Evolutionary conservation across 2,329 filamentous ascomycete genomes (phyloP).

Genomic region (Stachybotrys chartarum): DNA sequence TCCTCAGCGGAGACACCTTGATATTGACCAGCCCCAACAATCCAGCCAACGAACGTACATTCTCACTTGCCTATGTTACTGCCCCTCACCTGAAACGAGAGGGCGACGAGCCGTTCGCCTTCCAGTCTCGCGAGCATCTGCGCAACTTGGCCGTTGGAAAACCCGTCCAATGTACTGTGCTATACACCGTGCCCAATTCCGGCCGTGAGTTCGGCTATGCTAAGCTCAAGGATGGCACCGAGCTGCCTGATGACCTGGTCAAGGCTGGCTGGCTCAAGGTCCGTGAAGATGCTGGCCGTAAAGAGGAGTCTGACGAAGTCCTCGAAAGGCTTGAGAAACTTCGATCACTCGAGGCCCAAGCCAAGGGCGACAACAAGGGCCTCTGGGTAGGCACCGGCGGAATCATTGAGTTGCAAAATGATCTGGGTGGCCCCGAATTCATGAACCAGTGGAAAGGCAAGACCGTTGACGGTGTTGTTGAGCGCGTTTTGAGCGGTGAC

Average conservation of each 20-base stretch:
- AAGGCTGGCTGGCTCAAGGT: conserved; percentile 90
- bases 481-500: conserved; percentile 87
- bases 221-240: conserved; percentile 65
- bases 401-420: conserved; percentile 71
- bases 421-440: conserved; percentile 73
- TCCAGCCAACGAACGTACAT: conserved; percentile 71
- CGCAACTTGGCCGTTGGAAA: conserved; percentile 81
- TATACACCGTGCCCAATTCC: conserved; percentile 80
- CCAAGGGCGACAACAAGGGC: conserved; percentile 72
- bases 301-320: conserved; percentile 77
- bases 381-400: conserved; percentile 64
- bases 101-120: conserved; percentile 86
- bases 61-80: conserved; percentile 88
- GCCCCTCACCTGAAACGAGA: conserved; percentile 83
- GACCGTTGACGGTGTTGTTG: conserved; percentile 76
- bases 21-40: conserved; percentile 77
- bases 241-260: conserved; percentile 75
- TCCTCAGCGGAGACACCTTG: conserved; percentile 88
- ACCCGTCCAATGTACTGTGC: conserved; percentile 72
- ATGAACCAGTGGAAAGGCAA: conserved; percentile 79
- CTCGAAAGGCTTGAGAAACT: conserved; percentile 68
- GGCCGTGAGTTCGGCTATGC: conserved; percentile 85
- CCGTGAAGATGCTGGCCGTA: conserved; percentile 86
- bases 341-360: conserved; percentile 67
- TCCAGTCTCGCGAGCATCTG: conserved; percentile 90